Evolutionary conservation across 495 filamentous ascomycete genomes (phyloP).

Genomic region (Aspergillus wentii): DNA sequence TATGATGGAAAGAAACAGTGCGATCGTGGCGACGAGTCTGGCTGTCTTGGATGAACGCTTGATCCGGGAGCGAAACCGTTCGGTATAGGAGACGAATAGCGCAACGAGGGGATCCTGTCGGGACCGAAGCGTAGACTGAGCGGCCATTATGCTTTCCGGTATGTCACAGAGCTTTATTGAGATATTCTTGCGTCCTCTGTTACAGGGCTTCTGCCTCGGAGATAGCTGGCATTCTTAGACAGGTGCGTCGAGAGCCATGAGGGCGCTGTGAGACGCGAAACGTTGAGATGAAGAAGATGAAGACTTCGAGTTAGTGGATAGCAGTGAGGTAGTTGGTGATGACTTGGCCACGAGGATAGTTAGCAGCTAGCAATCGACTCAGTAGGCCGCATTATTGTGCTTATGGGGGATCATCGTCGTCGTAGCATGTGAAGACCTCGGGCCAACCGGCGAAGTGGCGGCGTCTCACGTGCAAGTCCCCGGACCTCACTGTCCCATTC

Average conservation of each 20-base stretch:
- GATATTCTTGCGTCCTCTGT: neutral
- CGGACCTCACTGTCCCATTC: too few species aligned
- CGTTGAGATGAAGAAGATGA: neutral
- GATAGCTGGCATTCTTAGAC: constrained; percentile 13
- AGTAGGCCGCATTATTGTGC: constrained; percentile 12
- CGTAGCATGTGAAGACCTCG: constrained; percentile 30
- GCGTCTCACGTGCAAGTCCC: constrained; percentile 19
- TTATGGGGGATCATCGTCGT: constrained; percentile 1
- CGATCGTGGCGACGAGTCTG: constrained; percentile 67
- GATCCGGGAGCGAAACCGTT: constrained; percentile 55
- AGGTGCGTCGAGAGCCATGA: constrained; percentile 14
- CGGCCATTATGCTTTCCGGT: constrained; percentile 60
- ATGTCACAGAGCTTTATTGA: constrained; percentile 6
- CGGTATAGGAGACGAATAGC: constrained; percentile 62
- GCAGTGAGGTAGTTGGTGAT: too few species aligned
- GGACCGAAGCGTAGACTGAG: constrained; percentile 75
- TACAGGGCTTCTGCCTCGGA: constrained; percentile 4
- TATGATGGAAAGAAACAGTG: constrained; percentile 71
- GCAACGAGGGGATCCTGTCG: constrained; percentile 64
- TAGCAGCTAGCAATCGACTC: constrained; percentile 5
- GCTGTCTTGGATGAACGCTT: constrained; percentile 60
- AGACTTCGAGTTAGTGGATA: too few species aligned
- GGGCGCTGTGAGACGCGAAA: too few species aligned
- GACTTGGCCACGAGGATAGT: too few species aligned
- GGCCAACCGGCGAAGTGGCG: constrained; percentile 10